A percentile compares a stretch with the other conserved stretches of the same genome.
phyloP scores from a whole-genome alignment of 768 basidiomycete genomes.

The Serendipita sp. region DNA sequence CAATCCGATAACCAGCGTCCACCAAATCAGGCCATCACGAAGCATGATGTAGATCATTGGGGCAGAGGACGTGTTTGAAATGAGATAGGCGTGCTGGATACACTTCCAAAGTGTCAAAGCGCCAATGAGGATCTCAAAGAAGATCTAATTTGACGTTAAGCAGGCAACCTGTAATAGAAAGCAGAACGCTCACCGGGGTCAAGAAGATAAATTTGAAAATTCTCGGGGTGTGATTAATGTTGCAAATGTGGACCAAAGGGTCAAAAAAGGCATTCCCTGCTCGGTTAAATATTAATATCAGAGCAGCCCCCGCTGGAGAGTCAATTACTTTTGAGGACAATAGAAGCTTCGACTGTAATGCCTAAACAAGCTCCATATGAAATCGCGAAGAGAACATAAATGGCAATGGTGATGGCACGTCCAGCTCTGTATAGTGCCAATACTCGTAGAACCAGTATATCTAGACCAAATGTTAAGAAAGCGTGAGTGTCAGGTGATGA shows the following conservation, averaged over 20 bases:
- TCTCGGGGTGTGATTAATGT: not conserved
- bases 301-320: not conserved
- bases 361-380: conserved; percentile 3
- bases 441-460: not conserved
- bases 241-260: not conserved
- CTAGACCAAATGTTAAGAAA: not conserved
- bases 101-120: not conserved
- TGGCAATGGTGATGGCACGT: not conserved
- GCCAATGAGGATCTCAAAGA: not conserved
- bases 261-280: not conserved
- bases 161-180: too few species aligned
- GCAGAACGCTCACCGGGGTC: not conserved
- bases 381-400: not conserved
- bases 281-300: too few species aligned
- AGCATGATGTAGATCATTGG: conserved; percentile 1
- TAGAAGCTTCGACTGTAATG: not conserved
- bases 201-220: not conserved
- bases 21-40: not conserved
- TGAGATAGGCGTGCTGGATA: not conserved
- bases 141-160: not conserved
- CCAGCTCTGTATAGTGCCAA: not conserved
- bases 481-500: not conserved
- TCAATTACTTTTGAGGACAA: not conserved
- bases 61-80: not conserved
- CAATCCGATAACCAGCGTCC: not conserved